phyloP scores from a whole-genome alignment of 148 eudicot species.

The Rheum nobile region DNA sequence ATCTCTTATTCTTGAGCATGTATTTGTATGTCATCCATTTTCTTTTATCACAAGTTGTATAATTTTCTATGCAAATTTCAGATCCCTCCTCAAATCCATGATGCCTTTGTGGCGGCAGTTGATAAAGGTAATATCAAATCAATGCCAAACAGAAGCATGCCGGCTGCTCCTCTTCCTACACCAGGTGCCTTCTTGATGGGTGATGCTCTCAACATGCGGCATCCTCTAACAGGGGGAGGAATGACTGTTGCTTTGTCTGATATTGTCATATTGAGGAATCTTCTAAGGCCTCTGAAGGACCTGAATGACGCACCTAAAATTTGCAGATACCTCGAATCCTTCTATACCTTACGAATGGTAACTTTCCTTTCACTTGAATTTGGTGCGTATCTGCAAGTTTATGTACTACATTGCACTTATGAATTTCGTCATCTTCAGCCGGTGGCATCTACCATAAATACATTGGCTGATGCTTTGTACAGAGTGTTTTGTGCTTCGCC shows the following conservation, averaged over 20 bases:
- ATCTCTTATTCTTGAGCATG: too few relatives aligned
- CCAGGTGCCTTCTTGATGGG: conserved; percentile 81
- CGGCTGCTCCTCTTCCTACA: conserved; percentile 64
- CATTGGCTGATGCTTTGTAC: conserved; percentile 35
- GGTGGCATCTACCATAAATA: conserved; percentile 40
- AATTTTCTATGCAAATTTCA: conserved; percentile 11
- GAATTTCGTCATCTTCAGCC: conserved; percentile 22
- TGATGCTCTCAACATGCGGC: conserved; percentile 89
- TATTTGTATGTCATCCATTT: background rate
- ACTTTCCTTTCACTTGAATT: background rate
- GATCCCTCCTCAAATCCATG: conserved; percentile 53
- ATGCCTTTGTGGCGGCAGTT: conserved; percentile 55
- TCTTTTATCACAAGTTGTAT: background rate
- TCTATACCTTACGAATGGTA: conserved; percentile 83
- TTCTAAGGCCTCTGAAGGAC: conserved; percentile 50
- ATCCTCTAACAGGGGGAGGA: conserved; percentile 87
- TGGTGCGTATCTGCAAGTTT: background rate
- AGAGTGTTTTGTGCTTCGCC: conserved; percentile 36
- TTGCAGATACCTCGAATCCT: conserved; percentile 54
- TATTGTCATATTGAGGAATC: conserved; percentile 50
- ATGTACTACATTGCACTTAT: background rate
- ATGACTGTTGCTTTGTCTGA: conserved; percentile 86
- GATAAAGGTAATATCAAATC: conserved; percentile 63
- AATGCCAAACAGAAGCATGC: conserved; percentile 77
- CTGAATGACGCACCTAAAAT: conserved; percentile 41